A percentile compares a stretch with the other conserved stretches of the same genome.
Evolutionary conservation across 1,139 yeast genomes (phyloP).

Genomic region (Saccharomycopsis crataegensis): DNA sequence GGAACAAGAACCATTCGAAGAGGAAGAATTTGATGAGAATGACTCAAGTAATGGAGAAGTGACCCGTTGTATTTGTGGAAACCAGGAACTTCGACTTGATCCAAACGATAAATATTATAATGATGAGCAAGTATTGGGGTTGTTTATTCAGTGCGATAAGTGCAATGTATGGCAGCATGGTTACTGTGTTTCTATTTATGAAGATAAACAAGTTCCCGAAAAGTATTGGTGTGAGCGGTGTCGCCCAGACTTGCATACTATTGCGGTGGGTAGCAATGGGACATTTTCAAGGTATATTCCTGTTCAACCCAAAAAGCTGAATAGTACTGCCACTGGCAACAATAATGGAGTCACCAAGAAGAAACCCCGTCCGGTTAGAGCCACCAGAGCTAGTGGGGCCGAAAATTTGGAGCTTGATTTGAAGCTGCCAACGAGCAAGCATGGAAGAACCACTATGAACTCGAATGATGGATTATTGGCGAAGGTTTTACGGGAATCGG

Average conservation of each 20-base stretch:
- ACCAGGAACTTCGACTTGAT: slow-evolving; percentile 55
- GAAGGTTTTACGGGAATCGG: slow-evolving; percentile 32
- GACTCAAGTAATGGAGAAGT: slow-evolving; percentile 54
- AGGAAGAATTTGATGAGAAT: slow-evolving; percentile 7
- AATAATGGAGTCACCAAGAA: not conserved
- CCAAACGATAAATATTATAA: slow-evolving; percentile 38
- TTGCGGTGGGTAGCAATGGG: slow-evolving; percentile 43
- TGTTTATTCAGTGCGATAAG: slow-evolving; percentile 82
- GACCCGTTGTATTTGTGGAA: slow-evolving; percentile 85
- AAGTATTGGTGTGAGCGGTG: slow-evolving; percentile 92
- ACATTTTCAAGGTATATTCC: slow-evolving; percentile 38
- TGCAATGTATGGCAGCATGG: slow-evolving; percentile 99
- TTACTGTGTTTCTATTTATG: slow-evolving; percentile 77
- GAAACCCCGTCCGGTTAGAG: no score
- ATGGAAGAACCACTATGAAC: slow-evolving; percentile 28
- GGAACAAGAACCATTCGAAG: slow-evolving; percentile 18
- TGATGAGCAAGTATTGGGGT: slow-evolving; percentile 67
- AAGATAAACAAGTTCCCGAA: slow-evolving; percentile 75
- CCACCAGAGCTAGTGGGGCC: not conserved
- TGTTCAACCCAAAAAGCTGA: slow-evolving; percentile 25
- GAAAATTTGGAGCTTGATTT: not conserved
- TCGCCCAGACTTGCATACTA: slow-evolving; percentile 70
- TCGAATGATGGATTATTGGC: slow-evolving; percentile 32
- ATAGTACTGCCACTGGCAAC: slow-evolving; percentile 1
- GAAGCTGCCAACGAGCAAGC: slow-evolving; percentile 12